These are phyloP conservation scores for Lindgomyces ingoldianus DNA, from an alignment of 495 filamentous ascomycete genomes.

Conservation along the genomic window DNA sequence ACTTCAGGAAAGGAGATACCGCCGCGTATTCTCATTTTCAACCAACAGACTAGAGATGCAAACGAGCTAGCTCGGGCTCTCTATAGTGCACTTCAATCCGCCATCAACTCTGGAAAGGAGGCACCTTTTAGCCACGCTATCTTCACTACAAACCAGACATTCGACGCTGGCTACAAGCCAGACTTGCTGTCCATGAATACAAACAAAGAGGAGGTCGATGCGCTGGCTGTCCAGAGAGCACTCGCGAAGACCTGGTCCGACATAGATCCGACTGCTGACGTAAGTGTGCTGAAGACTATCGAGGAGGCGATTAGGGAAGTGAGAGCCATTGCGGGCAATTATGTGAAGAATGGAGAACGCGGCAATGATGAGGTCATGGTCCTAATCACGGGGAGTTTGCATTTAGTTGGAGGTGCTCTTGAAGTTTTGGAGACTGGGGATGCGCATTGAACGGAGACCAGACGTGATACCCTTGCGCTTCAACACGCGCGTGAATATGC, in stretches of 20 bases:
- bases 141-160: conserved; percentile 89
- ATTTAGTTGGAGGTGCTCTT: conserved; percentile 81
- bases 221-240: conserved; percentile 69
- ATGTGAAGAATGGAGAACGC: conserved; percentile 12
- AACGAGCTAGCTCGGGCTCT: conserved; percentile 64
- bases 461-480: conserved; percentile 8
- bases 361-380: conserved; percentile 45
- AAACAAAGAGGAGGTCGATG: conserved; percentile 64
- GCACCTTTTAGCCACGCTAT: conserved; percentile 75
- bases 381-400: conserved; percentile 81
- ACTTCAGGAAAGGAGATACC: not conserved
- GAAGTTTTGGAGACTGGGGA: conserved; percentile 64
- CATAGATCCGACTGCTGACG: conserved; percentile 61
- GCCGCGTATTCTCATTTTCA: conserved; percentile 73
- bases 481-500: conserved; percentile 9
- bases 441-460: not conserved
- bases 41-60: conserved; percentile 86
- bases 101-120: conserved; percentile 48
- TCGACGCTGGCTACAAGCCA: conserved; percentile 66
- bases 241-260: conserved; percentile 72
- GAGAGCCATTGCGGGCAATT: conserved; percentile 51
- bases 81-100: conserved; percentile 58
- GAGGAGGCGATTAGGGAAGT: conserved; percentile 80
- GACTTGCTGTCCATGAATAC: conserved; percentile 80
- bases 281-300: conserved; percentile 72